Conservation (phyloP, 352 stramenopile genomes). For the Phytophthora crassamura region DNA sequence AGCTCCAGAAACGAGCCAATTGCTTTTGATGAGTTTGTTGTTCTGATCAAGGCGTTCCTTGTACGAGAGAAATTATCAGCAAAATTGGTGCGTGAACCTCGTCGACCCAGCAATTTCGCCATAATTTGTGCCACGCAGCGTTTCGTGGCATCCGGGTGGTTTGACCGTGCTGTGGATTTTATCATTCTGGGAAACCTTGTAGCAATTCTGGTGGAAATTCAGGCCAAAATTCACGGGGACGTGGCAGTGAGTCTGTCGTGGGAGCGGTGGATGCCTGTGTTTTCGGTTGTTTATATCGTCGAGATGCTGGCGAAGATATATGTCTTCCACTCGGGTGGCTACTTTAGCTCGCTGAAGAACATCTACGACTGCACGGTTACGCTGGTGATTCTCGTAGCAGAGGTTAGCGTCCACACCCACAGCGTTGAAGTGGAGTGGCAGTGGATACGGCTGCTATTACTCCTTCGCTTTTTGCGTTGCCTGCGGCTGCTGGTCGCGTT, state of each 20-base stretch:
- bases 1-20: constrained; percentile 26
- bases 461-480: constrained; percentile 67
- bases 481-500: constrained; percentile 59
- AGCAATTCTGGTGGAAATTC: constrained; percentile 59
- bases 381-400: constrained; percentile 56
- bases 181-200: constrained; percentile 55
- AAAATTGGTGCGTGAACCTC: constrained; percentile 4
- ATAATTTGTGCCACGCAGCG: constrained; percentile 32
- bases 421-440: constrained; percentile 46
- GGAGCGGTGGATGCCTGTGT: constrained; percentile 70
- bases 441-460: constrained; percentile 61
- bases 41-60: constrained; percentile 39
- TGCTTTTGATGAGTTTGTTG: constrained; percentile 36
- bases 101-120: constrained; percentile 23
- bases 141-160: constrained; percentile 39
- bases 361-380: constrained; percentile 87
- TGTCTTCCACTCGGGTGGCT: constrained; percentile 55
- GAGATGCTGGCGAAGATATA: constrained; percentile 89
- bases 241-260: constrained; percentile 35
- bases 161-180: constrained; percentile 45
- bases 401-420: constrained; percentile 64
- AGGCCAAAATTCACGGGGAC: constrained; percentile 48
- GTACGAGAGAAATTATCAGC: constrained; percentile 26
- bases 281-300: constrained; percentile 71
- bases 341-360: constrained; percentile 75